Base-by-base conservation (phyloP, 1,284 basidiomycete genomes). In the Hypsizygus ulmarius region DNA sequence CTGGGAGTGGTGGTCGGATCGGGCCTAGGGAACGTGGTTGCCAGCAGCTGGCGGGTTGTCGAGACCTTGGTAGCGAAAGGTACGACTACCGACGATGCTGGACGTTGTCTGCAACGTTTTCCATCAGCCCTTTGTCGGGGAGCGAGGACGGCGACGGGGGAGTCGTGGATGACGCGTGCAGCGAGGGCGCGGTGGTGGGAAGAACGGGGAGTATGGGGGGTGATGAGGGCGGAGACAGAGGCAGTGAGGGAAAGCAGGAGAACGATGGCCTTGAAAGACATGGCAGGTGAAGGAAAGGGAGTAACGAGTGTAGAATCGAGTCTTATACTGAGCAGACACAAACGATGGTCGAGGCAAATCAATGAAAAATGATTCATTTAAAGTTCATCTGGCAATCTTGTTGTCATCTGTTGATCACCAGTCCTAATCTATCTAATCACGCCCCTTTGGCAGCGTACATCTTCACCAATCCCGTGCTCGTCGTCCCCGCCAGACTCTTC, bases 401-500 rank as follows among this genome's bases (percentile, higher is more conserved):
- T 51, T 52, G 49, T 34, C 48, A 53, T n/a, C 32, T 50, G 50
- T 51, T 45, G 32, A 40, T 27, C 25, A 40, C 51, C 15, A 27
- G 39, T 34, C 21, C 44, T n/a, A n/a, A 21, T 25, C 19, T 51
- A 47, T 52, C 42, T 54, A 55, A 15, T 38, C 49, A 38, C 56
- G 32, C 12, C 16, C 59, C 70, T 58, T 77, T 78, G 2, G 84
- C 79, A 2, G 75, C 79, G 59, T 86, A 90, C 86, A 90, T 90
- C 68, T 87, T 88, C 21, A 86, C 81, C 49, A 90, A 64, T 30
- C 79, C 79, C 10, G 78, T 74, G 54, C 87, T 84, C 33, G 90
- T 82, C 49, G 82, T 82, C 39, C 76, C 78, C 51, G 80, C 89
- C 58, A 95, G 71, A 50, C 78, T 85, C 75, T 85, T 87, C 39